Evolutionary conservation across 1,284 basidiomycete species (phyloP), one percentile per base, ranked within the genome.

Genomic region (Takashimella koratensis): DNA sequence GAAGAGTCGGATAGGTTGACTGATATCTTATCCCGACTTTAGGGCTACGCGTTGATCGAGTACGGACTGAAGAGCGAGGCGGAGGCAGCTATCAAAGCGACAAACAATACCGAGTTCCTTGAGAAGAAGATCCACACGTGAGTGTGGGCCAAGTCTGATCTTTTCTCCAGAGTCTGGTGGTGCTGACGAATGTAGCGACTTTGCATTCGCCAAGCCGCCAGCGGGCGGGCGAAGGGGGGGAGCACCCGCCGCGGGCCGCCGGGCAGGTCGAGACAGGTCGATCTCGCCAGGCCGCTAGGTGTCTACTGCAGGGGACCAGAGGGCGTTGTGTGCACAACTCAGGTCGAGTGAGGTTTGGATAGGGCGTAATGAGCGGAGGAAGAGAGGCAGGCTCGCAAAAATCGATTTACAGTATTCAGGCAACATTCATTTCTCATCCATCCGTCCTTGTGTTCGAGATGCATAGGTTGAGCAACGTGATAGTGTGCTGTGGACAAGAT

Each of bases 11-110:
- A 47, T 20, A 21, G 25, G 24, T 21, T 42, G n/a, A 36, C n/a
- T 41, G 20, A 48, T 30, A 48, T 43, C 13, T 6, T 36, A 36
- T 36, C 16, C 10, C 10, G 8, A 36, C 6, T 30, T 45, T 66
- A 96, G 93, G 93, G 93, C 45, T 97, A 97, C 78, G 93, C 92
- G 1, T 79, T 98, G 51, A 87, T 98, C 55, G 95, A 98, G 76
- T 98, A 96, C 71, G 91, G 90, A 66, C 91, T 88, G 8, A 88
- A 90, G 81, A 81, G 85, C 13, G 93, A 98, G 64, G 95, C 95
- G 2, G 88, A 95, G 66, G 84, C 84, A 36, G 95, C 96, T 20
- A 96, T 98, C 66, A 75, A 77, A 45, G 87, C 85, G 51, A 89
- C 89, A 22, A 85, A 86, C 27, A 90, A 90, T 4, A 86, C 90